Percentiles rank a stretch among this genome's conserved stretches.
Evolutionary conservation across 495 filamentous ascomycete genomes (phyloP).

Genomic region (Penicillium pulvis): DNA sequence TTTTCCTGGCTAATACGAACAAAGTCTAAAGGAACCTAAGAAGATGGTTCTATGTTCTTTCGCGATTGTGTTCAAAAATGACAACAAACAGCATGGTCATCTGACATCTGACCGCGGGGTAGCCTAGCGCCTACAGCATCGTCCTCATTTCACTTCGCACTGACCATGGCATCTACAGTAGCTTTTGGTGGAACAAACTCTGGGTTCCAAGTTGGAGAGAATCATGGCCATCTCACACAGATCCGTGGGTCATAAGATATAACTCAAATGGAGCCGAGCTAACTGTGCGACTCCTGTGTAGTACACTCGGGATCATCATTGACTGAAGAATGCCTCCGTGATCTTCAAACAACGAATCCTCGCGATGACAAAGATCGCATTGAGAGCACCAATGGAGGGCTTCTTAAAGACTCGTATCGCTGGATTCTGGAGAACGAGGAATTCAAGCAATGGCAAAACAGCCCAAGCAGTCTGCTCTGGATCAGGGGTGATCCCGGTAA

Average conservation of each 20-base stretch:
- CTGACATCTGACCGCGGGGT: neutral
- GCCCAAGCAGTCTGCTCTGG: conserved; percentile 1
- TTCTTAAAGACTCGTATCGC: conserved; percentile 5
- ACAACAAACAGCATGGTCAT: too few relatives aligned
- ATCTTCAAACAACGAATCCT: conserved; percentile 3
- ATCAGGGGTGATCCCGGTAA: conserved; percentile 6
- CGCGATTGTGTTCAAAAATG: too few relatives aligned
- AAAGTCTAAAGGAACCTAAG: too few relatives aligned
- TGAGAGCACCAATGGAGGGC: neutral
- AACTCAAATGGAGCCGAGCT: neutral
- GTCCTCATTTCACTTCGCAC: neutral
- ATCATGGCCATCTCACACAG: neutral
- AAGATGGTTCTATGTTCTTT: too few relatives aligned
- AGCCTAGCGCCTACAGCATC: neutral
- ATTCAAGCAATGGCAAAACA: conserved; percentile 4
- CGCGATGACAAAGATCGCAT: conserved; percentile 5
- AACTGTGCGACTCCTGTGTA: neutral
- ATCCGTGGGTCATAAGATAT: neutral
- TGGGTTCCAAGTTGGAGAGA: neutral
- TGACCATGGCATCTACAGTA: neutral
- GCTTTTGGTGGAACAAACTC: neutral
- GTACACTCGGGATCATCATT: neutral
- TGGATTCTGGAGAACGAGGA: conserved; percentile 4
- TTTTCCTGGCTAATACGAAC: too few relatives aligned
- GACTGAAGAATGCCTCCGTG: neutral